These are phyloP conservation scores for Colletotrichum filicis DNA, from an alignment of 2,329 filamentous ascomycete genomes.

Conservation along the genomic window DNA sequence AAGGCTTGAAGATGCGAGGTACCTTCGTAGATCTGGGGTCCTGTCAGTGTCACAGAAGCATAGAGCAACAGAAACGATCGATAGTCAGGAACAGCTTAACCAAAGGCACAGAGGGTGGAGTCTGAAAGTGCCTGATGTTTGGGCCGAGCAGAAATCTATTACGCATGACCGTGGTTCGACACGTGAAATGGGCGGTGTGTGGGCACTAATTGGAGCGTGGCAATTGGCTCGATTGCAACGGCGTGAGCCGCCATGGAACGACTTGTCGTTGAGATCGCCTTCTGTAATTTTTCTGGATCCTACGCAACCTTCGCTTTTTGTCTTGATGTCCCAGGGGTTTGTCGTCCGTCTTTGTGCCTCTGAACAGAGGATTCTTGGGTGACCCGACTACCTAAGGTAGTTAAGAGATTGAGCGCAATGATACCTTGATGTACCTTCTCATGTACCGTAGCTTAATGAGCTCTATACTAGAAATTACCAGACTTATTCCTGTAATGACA, in stretches of 20 bases:
- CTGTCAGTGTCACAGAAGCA: not conserved
- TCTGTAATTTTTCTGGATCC: slow-evolving; percentile 29
- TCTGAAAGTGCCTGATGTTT: slow-evolving; percentile 7
- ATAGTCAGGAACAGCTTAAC: not conserved
- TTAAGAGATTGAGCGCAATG: not conserved
- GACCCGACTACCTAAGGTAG: not conserved
- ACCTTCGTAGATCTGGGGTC: not conserved
- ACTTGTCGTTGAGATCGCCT: slow-evolving; percentile 34
- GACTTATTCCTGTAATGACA: not conserved
- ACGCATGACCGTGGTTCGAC: slow-evolving; percentile 34
- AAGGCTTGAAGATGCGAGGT: not conserved
- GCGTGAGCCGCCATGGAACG: slow-evolving; percentile 31
- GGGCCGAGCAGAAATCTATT: slow-evolving; percentile 20
- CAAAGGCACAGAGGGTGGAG: not conserved
- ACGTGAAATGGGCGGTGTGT: slow-evolving; percentile 35
- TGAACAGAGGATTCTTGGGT: not conserved
- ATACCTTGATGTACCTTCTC: not conserved
- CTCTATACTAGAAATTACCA: no score
- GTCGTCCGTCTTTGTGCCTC: not conserved
- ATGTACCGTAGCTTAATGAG: no score
- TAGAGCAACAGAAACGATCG: not conserved
- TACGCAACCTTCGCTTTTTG: not conserved
- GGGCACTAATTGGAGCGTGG: slow-evolving; percentile 16
- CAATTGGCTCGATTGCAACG: slow-evolving; percentile 24
- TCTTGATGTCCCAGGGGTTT: not conserved